Evolutionary conservation across 805 yeast species (phyloP), one percentile per base, ranked within the genome.

Genomic region (Nakazawaea molendinolei): DNA sequence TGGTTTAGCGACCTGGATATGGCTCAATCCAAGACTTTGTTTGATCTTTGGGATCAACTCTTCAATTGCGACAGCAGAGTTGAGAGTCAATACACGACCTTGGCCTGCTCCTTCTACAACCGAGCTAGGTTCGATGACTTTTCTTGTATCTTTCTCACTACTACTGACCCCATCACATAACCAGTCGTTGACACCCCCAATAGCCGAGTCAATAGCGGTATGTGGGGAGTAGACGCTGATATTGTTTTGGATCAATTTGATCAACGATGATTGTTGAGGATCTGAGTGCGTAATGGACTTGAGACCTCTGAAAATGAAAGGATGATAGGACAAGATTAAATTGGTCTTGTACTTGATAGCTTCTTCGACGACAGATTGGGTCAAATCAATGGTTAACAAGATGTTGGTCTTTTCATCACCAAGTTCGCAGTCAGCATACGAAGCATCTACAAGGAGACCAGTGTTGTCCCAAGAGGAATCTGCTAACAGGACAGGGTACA

Each of bases 101-200:
- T 82, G 82, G 0, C 97, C 97, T 28, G 82, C 80, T 3, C 65
- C 76, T 35, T 62, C 63, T 16, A 52, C 53, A 2, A 50, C 52
- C 5, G 53, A 44, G 30, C 66, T 67, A 1, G 74, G 69, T 32
- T 66, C 64, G 29, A 80, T 65, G 17, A 76, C 61, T 5, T 51
- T 45, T 39, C 54, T 45, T 55, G 51, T 36, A 49, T 39, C 38
- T 13, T 14, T 30, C 4, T 18, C 37, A 2, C 44, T 42, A 2
- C 55, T 52, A 0, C 56, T 50, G 3, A 72, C 50, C 5, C 85
- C 84, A 25, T 72, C 75, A 1, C 74, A 82, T 28, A 92, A 65
- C 82, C 95, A 92, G 54, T 87, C 97, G 47, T 92, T 92, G 43
- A 92, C 96, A 16, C 98, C 98, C n/a, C 81, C 83, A 9, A 59